phyloP scores from a whole-genome alignment of 2,329 filamentous ascomycete species.

The Gnomoniopsis sp. region DNA sequence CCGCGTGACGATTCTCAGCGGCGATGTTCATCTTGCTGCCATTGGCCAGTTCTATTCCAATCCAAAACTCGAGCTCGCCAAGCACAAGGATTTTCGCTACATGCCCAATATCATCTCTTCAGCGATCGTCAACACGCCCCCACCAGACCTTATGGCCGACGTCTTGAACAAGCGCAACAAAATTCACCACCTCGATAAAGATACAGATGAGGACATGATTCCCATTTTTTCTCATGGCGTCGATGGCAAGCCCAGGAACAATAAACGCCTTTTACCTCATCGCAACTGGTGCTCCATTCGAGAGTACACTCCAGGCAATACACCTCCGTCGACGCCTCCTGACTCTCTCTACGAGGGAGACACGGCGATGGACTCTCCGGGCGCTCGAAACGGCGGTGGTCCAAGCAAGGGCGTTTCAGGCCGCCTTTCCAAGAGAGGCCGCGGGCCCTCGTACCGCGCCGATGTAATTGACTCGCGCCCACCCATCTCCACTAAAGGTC shows the following conservation, averaged over 20 bases:
- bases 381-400: conserved; percentile 21
- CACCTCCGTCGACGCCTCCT: conserved; percentile 67
- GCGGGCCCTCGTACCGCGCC: conserved; percentile 31
- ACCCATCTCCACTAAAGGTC: conserved; percentile 41
- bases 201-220: conserved; percentile 95
- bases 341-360: conserved; percentile 42
- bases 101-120: conserved; percentile 96
- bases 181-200: conserved; percentile 64
- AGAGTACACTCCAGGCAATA: conserved; percentile 72
- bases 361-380: conserved; percentile 35
- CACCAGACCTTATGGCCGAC: conserved; percentile 83
- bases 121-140: conserved; percentile 89
- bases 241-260: conserved; percentile 85
- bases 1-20: conserved; percentile 85
- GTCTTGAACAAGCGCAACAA: conserved; percentile 92
- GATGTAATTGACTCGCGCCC: conserved; percentile 45
- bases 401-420: conserved; percentile 38
- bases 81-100: conserved; percentile 90
- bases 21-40: conserved; percentile 89
- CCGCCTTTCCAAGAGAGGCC: conserved; percentile 38
- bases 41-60: conserved; percentile 95
- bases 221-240: conserved; percentile 88
- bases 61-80: conserved; percentile 72
- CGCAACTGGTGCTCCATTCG: conserved; percentile 96
- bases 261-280: conserved; percentile 82